Percentiles rank a stretch among this genome's conserved stretches.
Evolutionary conservation across 495 filamentous ascomycete genomes (phyloP).

Genomic region (Daldinia vernicosa): DNA sequence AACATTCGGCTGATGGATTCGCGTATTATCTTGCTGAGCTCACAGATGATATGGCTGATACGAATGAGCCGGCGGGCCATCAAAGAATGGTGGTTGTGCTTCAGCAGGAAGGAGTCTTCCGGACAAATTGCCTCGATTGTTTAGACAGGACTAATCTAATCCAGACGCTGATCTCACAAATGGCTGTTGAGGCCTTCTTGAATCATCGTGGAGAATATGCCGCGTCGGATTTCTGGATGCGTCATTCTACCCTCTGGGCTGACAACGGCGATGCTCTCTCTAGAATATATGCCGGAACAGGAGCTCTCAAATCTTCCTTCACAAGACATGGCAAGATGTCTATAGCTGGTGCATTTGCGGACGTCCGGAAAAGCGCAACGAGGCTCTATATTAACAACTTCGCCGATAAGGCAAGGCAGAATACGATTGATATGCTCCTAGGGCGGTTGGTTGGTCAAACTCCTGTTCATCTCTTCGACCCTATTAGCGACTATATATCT

Average conservation of each 20-base stretch:
- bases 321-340: slow-evolving; percentile 98
- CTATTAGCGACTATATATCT: slow-evolving; percentile 88
- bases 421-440: slow-evolving; percentile 90
- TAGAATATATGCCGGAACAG: slow-evolving; percentile 95
- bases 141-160: slow-evolving; percentile 95
- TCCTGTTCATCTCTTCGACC: slow-evolving; percentile 88
- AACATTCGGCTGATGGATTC: slow-evolving; percentile 81
- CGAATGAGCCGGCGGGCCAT: slow-evolving; percentile 41
- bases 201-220: slow-evolving; percentile 70
- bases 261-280: slow-evolving; percentile 96
- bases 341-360: slow-evolving; percentile 89
- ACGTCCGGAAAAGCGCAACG: slow-evolving; percentile 92
- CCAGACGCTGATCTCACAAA: slow-evolving; percentile 90
- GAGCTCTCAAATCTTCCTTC: slow-evolving; percentile 93
- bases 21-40: slow-evolving; percentile 89
- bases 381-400: slow-evolving; percentile 98
- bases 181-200: slow-evolving; percentile 86
- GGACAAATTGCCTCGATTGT: slow-evolving; percentile 96
- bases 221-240: slow-evolving; percentile 82
- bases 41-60: slow-evolving; percentile 56
- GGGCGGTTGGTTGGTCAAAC: slow-evolving; percentile 84
- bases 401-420: slow-evolving; percentile 89
- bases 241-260: slow-evolving; percentile 95
- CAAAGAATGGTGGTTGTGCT: slow-evolving; percentile 72
- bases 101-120: slow-evolving; percentile 93